phyloP scores from a whole-genome alignment of 495 filamentous ascomycete genomes.

The Cercophora samala region DNA sequence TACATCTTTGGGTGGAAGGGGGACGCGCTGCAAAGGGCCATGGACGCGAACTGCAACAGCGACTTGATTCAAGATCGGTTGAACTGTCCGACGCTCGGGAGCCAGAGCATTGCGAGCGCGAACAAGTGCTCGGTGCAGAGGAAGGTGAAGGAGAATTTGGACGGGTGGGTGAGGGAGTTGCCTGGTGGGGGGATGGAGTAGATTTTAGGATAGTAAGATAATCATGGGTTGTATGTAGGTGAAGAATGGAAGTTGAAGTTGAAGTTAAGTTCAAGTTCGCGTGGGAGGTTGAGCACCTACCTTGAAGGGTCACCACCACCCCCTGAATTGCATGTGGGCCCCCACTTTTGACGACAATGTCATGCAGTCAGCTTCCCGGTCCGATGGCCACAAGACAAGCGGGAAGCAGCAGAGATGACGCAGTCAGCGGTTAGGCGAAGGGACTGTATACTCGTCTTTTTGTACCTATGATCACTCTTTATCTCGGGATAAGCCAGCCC shows the following conservation, averaged over 20 bases:
- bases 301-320: neutral
- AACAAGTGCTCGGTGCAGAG: conserved; percentile 37
- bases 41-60: conserved; percentile 40
- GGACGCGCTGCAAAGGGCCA: conserved; percentile 36
- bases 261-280: neutral
- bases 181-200: conserved; percentile 14
- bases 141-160: conserved; percentile 35
- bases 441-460: neutral
- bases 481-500: neutral
- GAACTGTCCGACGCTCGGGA: conserved; percentile 29
- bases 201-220: neutral
- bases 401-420: neutral
- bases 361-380: neutral
- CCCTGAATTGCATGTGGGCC: neutral
- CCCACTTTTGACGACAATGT: neutral
- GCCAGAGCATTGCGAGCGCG: conserved; percentile 33
- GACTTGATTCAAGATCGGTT: conserved; percentile 29
- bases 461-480: neutral
- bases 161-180: conserved; percentile 30
- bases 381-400: neutral
- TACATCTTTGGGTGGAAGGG: conserved; percentile 39
- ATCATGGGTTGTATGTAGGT: too few species aligned
- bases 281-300: neutral
- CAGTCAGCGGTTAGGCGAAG: neutral
- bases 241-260: neutral